Evolutionary conservation across 148 eudicot genomes (phyloP), one percentile per base, ranked within the genome.

Genomic region (Euryodendron excelsum): DNA sequence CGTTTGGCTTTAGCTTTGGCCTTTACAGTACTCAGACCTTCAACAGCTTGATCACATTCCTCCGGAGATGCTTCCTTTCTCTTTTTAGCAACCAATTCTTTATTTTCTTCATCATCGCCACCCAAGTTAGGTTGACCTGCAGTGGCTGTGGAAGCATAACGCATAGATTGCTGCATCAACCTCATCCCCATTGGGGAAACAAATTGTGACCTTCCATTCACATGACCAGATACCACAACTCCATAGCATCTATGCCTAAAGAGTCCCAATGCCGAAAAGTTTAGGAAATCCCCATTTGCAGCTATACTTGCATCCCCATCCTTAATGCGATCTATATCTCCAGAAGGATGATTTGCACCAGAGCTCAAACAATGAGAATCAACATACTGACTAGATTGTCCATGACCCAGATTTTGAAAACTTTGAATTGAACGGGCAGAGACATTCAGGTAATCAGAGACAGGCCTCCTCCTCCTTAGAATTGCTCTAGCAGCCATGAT

Each of bases 31-130:
- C 90, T 92, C 75, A 94, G 84, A 64, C 93, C 94, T 25, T 84
- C 85, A 67, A 94, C 98, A 60, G 97, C 98, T 85, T 92, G 86
- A 85, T 94, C 97, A 89, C 98, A 94, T 82, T 92, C 98, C 82
- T 91, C 93, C 0, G 98, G 93, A 65, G 98, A 94, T 33, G 97
- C 89, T 80, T 94, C 92, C 83, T 91, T 93, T 80, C 87, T 91
- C 88, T 82, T 90, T 81, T 88, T 86, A 79, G 91, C 83, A 72
- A 79, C 84, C 30, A 82, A 61, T 79, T 86, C 81, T 52, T 88
- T 82, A 45, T 86, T 86, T 56, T 86, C 87, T 73, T 90, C 95
- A 55, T 92, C 84, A 75, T 89, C 91, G 48, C 82, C 74, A 25
- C 87, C 89, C 69, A 83, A 79, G 62, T 88, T 81, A 63, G 91